A percentile compares a stretch with the other conserved stretches of the same genome.
These are phyloP conservation scores for Leishmania tarentolae DNA, from an alignment of 208 protist species.

Conservation along the genomic window DNA sequence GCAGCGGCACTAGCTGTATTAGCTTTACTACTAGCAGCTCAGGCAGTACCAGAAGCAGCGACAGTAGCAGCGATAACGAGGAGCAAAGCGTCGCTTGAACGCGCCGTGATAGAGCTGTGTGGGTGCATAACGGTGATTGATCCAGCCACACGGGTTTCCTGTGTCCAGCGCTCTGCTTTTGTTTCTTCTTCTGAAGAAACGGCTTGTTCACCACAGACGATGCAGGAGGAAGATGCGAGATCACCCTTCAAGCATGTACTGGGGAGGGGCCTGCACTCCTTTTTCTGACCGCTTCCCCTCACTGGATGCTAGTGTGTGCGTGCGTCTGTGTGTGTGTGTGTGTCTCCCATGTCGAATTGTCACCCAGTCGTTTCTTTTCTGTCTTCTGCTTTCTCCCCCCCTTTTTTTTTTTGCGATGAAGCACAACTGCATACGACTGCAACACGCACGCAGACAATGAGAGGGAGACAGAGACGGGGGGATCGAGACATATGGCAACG, in stretches of 20 bases:
- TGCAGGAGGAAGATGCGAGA: background rate
- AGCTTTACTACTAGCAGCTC: conserved; percentile 11
- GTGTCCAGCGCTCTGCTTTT: background rate
- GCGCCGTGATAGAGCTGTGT: background rate
- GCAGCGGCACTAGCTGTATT: conserved; percentile 8
- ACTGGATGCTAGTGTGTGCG: background rate
- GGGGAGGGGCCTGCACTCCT: background rate
- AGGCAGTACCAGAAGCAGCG: conserved; percentile 10
- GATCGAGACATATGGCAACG: too few species aligned
- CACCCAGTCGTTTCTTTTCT: background rate
- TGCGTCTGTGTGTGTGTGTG: background rate
- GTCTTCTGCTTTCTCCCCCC: background rate
- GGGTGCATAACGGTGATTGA: background rate
- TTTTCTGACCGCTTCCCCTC: background rate
- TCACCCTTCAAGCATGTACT: background rate
- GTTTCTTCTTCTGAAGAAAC: background rate
- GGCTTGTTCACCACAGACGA: background rate
- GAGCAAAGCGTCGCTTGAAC: background rate
- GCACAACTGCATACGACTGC: too few species aligned
- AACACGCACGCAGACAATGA: too few species aligned
- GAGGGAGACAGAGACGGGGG: too few species aligned
- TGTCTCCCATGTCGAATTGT: background rate
- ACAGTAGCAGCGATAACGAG: conserved; percentile 16
- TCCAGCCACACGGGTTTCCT: background rate
- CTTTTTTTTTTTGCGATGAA: too few species aligned